phyloP scores from a whole-genome alignment of 192 early-diverging fungal species.

The Lobosporangium transversale region DNA sequence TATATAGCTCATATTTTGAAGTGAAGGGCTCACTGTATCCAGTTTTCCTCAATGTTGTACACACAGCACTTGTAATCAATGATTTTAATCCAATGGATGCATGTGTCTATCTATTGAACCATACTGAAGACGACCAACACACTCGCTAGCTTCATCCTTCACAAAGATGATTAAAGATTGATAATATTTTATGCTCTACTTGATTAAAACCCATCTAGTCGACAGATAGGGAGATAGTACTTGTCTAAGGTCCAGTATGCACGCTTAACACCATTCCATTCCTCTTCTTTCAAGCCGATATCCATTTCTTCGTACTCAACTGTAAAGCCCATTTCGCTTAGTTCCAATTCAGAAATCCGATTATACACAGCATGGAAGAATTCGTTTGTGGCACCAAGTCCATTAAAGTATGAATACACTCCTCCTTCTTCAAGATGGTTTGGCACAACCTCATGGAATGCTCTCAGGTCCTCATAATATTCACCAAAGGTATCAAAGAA shows the following conservation, averaged over 20 bases:
- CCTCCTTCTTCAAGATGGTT: slow-evolving; percentile 79
- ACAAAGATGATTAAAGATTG: no score
- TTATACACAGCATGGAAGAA: slow-evolving; percentile 98
- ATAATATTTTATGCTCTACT: not conserved
- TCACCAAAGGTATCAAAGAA: slow-evolving; percentile 97
- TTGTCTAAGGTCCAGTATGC: slow-evolving; percentile 78
- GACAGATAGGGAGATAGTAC: slow-evolving; percentile 80
- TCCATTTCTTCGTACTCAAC: slow-evolving; percentile 78
- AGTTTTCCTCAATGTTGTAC: no score
- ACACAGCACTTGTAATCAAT: no score
- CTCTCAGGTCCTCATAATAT: slow-evolving; percentile 87
- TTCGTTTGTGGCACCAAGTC: slow-evolving; percentile 89
- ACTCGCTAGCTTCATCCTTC: no score
- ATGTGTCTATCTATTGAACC: no score
- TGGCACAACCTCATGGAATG: slow-evolving; percentile 77
- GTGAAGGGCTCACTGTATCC: no score
- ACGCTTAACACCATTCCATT: slow-evolving; percentile 90
- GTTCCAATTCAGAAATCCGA: slow-evolving; percentile 82
- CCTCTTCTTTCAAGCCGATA: slow-evolving; percentile 79
- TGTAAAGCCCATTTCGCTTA: slow-evolving; percentile 81
- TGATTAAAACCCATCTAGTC: slow-evolving; percentile 55
- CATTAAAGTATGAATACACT: slow-evolving; percentile 96
- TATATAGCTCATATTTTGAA: no score
- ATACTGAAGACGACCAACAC: no score
- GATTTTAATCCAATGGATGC: no score